Base-by-base conservation (phyloP, 2,329 filamentous ascomycete genomes). In the Teratosphaeria viscida region DNA sequence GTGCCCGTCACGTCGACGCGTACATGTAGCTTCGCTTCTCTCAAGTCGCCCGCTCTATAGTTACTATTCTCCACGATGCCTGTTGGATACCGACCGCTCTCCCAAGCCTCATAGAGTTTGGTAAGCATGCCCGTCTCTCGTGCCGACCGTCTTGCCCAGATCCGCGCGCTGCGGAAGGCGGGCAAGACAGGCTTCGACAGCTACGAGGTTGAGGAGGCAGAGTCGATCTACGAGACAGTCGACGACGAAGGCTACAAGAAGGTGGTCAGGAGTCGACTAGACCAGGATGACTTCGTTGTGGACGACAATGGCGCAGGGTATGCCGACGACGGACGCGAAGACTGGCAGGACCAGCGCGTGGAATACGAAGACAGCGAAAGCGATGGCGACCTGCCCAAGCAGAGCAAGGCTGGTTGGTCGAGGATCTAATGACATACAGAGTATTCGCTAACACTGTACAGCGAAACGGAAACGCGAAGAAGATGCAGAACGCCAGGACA, bases 221-320 rank as follows among this genome's bases (percentile, higher is more conserved):
- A 87, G 65, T 85, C 89, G 66, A 79, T 99, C 53, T 99, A 97
- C 77, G 94, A 97, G 64, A 92, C 95, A 69, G 91, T 99, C 55
- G 92, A 97, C 71, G 94, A 99, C 69, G 92, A 94, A 70, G 89
- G 89, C 57, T 99, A 99, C 80, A 96, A 96, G 79, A 95, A 95
- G 73, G 87, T 97, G 65, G 91, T 99, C 14, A 85, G 94, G 52
- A 85, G 87, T 59, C 87, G 94, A 54, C 80, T 99, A 57, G 89
- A 97, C 71, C 82, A 95, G 69, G 94, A 99, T 68, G 94, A 99
- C 76, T 99, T 99, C 70, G 92, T 99, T 57, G 92, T 99, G 61
- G 94, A 97, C 78, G 94, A 99, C 77, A 95, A 96, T 77, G 92
- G 92, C 70, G 90, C 92, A 72, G 92, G 94, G 43, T 99, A 99